Conservation (phyloP, 306 rosid species). For the Acacia crassicarpa region DNA sequence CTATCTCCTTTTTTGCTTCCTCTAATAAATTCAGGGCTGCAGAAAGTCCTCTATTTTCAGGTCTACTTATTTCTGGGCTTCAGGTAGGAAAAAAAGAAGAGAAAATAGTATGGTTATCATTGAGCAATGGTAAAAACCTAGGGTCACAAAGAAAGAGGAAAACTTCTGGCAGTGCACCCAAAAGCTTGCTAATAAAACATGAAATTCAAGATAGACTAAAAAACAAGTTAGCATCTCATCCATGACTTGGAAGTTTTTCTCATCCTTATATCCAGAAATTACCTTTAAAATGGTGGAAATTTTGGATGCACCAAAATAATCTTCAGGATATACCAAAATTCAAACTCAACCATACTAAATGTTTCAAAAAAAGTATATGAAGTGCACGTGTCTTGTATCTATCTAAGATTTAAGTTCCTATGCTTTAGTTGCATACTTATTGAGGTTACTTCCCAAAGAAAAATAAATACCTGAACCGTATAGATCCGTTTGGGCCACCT, state of each 20-base stretch:
- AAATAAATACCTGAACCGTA: constrained; percentile 78
- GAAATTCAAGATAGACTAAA: constrained; percentile 5
- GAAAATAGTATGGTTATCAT: constrained; percentile 10
- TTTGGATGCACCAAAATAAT: constrained; percentile 12
- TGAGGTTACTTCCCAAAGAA: constrained; percentile 18
- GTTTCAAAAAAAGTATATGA: not conserved
- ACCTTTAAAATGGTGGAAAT: not conserved
- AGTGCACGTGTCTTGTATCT: not conserved
- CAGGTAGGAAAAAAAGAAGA: constrained; percentile 38
- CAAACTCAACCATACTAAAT: not conserved
- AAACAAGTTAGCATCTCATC: constrained; percentile 6
- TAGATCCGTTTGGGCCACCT: constrained; percentile 95
- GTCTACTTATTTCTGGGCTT: constrained; percentile 95
- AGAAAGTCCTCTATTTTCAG: constrained; percentile 80
- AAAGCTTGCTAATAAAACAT: not conserved
- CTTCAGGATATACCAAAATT: not conserved
- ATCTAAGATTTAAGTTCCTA: constrained; percentile 13
- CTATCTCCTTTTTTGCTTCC: constrained; percentile 89
- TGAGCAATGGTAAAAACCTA: not conserved
- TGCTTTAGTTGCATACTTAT: not conserved
- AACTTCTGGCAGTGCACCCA: not conserved
- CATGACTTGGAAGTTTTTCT: not conserved
- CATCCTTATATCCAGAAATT: not conserved
- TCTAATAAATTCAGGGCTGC: constrained; percentile 75
- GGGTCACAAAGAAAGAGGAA: constrained; percentile 6